A percentile compares a stretch with the other conserved stretches of the same genome.
phyloP scores from a whole-genome alignment of 768 basidiomycete genomes.

The Clitopilus hobsonii region DNA sequence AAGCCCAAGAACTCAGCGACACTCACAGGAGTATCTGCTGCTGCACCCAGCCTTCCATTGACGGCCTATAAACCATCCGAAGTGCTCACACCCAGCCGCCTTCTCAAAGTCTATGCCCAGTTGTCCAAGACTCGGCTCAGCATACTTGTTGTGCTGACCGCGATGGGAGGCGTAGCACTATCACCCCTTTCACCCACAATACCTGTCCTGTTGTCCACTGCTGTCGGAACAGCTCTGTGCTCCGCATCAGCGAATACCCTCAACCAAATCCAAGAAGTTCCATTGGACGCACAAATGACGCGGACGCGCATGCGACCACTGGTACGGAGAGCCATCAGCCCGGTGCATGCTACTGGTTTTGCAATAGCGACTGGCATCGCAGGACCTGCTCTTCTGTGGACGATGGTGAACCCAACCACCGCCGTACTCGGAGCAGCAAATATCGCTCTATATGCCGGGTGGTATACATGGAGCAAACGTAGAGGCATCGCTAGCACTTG shows the following conservation, averaged over 20 bases:
- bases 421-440: constrained; percentile 81
- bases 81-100: constrained; percentile 41
- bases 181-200: constrained; percentile 84
- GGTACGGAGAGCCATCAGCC: constrained; percentile 78
- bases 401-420: constrained; percentile 81
- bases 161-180: constrained; percentile 90
- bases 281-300: constrained; percentile 95
- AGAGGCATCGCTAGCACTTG: constrained; percentile 83
- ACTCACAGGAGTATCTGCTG: constrained; percentile 6
- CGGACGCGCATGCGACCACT: constrained; percentile 87
- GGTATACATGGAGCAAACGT: constrained; percentile 92
- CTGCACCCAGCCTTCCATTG: constrained; percentile 12
- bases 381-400: constrained; percentile 75
- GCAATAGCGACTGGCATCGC: constrained; percentile 71
- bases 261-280: constrained; percentile 93
- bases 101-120: constrained; percentile 69
- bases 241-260: constrained; percentile 91
- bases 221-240: constrained; percentile 86
- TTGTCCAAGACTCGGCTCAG: constrained; percentile 85
- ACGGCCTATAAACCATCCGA: constrained; percentile 31
- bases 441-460: constrained; percentile 83
- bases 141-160: constrained; percentile 78
- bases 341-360: constrained; percentile 80
- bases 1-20: background rate
- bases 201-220: constrained; percentile 81